Base-by-base conservation (phyloP, 2,329 filamentous ascomycete species). In the Chaetomiaceae sp. region DNA sequence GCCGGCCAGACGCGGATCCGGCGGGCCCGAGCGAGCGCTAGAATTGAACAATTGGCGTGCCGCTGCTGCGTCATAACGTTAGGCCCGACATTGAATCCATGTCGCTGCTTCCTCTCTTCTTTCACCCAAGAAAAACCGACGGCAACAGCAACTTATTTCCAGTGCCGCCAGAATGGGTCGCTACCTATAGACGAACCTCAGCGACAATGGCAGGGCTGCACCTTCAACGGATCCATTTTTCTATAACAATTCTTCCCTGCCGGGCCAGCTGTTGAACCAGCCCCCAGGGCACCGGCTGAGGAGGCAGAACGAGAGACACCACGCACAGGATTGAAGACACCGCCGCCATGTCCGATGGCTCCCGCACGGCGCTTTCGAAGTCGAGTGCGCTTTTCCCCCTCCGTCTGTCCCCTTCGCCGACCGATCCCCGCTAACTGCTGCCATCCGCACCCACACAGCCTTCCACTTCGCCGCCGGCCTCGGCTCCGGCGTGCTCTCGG, bases 401-500 rank as follows among this genome's bases (percentile, higher is more conserved):
- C 26, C 17, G 3, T 19, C 36, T 42, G 36, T 45, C 24, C 35
- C n/a, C 18, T 24, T 12, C 32, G 19, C 11, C 15, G 19, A n/a
- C n/a, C n/a, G n/a, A n/a, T n/a, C n/a, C n/a, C n/a, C n/a, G n/a
- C n/a, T n/a, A n/a, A n/a, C n/a, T n/a, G n/a, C n/a, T n/a, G n/a
- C n/a, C n/a, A n/a, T n/a, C n/a, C n/a, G n/a, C n/a, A n/a, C n/a
- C n/a, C n/a, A n/a, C n/a, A n/a, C 58, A 86, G 83, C 79, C 56
- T 89, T 88, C 65, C 93, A 97, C 70, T 95, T 97, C 66, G 68
- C 84, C 56, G 91, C 90, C 53, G 93, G 93, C 53, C 79, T 97
- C 46, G 80, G 81, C 60, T 96, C 90, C 7, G 93, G 93, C 59
- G 76, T 95, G 41, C 79, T 88, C 54, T 93, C 89, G 42, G 90